These are phyloP conservation scores for Rhodomyrtus psidioides DNA, from an alignment of 441 rosid genomes.

Conservation along the genomic window DNA sequence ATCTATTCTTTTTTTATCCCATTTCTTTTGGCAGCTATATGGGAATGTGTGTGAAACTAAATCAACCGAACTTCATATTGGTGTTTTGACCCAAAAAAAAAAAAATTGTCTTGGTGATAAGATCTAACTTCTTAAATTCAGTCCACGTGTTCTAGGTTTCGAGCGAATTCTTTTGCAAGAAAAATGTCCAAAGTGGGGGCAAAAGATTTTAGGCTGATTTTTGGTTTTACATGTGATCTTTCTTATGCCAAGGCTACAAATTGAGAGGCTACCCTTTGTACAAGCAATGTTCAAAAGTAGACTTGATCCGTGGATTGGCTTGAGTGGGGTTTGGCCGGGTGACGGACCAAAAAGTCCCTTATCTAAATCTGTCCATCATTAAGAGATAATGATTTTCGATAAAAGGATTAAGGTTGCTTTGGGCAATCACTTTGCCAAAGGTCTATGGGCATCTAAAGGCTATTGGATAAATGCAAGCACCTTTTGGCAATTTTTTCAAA, in stretches of 20 bases:
- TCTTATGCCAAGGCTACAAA: background rate
- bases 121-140: background rate
- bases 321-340: background rate
- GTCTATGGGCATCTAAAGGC: no score
- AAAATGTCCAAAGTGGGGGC: background rate
- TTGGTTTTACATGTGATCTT: background rate
- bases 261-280: background rate
- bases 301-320: background rate
- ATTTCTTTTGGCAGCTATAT: no score
- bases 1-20: no score
- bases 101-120: background rate
- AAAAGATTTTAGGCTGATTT: background rate
- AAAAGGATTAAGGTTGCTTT: rapidly evolving
- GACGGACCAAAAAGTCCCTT: background rate
- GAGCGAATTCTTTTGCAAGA: background rate
- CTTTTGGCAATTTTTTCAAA: rapidly evolving
- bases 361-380: background rate
- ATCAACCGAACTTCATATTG: no score
- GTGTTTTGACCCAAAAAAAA: background rate
- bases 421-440: background rate
- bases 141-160: background rate
- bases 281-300: background rate
- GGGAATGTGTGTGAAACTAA: no score
- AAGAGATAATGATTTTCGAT: background rate
- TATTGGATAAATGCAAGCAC: background rate